phyloP scores from a whole-genome alignment of 2,329 filamentous ascomycete genomes.

The Aaosphaeria arxii region DNA sequence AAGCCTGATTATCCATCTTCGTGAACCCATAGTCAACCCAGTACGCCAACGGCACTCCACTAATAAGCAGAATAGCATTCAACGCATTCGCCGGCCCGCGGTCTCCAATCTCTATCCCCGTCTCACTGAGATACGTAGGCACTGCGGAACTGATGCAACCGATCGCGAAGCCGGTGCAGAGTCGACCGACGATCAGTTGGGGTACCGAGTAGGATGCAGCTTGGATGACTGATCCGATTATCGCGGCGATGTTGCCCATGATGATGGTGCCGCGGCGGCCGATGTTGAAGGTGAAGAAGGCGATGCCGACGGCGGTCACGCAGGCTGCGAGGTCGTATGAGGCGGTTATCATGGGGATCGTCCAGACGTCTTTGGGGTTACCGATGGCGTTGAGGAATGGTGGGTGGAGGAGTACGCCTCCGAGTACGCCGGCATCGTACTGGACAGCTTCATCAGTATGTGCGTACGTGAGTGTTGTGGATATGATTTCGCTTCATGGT shows the following conservation, averaged over 20 bases:
- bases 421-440: slow-evolving; percentile 14
- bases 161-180: slow-evolving; percentile 51
- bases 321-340: slow-evolving; percentile 11
- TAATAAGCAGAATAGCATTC: slow-evolving; percentile 2
- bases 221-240: slow-evolving; percentile 37
- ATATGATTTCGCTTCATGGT: not conserved
- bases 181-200: slow-evolving; percentile 49
- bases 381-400: slow-evolving; percentile 12
- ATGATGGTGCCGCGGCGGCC: slow-evolving; percentile 41
- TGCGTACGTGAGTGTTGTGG: not conserved
- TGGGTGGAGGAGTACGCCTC: slow-evolving; percentile 12
- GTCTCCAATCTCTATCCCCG: slow-evolving; percentile 3
- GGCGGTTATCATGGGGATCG: slow-evolving; percentile 11
- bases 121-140: slow-evolving; percentile 4
- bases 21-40: slow-evolving; percentile 5
- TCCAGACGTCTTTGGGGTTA: slow-evolving; percentile 8
- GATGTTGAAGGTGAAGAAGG: slow-evolving; percentile 30
- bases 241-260: slow-evolving; percentile 33
- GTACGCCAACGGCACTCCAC: slow-evolving; percentile 3
- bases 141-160: slow-evolving; percentile 22
- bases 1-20: slow-evolving; percentile 8
- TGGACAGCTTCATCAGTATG: not conserved
- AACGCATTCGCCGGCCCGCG: slow-evolving; percentile 5
- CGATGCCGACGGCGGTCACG: slow-evolving; percentile 18
- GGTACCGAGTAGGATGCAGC: slow-evolving; percentile 30